A percentile compares a stretch with the other conserved stretches of the same genome.
Conservation (phyloP, 2,329 filamentous ascomycete genomes). For the Neofusicoccum sp. region DNA sequence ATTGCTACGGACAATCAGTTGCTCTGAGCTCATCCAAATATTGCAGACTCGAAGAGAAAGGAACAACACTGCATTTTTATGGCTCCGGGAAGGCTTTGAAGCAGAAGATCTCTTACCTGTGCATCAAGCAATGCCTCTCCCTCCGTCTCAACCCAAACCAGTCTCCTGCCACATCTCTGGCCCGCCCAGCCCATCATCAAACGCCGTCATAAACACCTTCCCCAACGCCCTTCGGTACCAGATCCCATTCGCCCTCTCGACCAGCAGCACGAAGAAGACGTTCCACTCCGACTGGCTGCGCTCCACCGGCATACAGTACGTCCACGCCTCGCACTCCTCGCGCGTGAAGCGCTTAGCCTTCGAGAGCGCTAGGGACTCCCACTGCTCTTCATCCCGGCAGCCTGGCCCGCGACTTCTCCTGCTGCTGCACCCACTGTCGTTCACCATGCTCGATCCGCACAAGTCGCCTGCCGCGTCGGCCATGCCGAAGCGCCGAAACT, state of each 20-base stretch:
- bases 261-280: slow-evolving; percentile 34
- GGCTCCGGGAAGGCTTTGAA: no score
- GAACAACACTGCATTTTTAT: no score
- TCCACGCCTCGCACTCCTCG: slow-evolving; percentile 34
- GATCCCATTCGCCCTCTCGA: slow-evolving; percentile 23
- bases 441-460: slow-evolving; percentile 33
- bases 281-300: slow-evolving; percentile 34
- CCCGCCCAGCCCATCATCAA: slow-evolving; percentile 18
- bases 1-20: no score
- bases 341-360: slow-evolving; percentile 35
- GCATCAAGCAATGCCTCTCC: no score
- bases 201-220: slow-evolving; percentile 35
- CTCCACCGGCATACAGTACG: slow-evolving; percentile 36
- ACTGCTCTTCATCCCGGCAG: slow-evolving; percentile 8
- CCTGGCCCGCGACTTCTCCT: background rate
- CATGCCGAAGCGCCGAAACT: slow-evolving; percentile 28
- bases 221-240: slow-evolving; percentile 33
- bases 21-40: no score
- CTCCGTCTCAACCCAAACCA: no score
- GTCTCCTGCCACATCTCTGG: slow-evolving; percentile 27
- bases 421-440: background rate
- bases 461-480: slow-evolving; percentile 30
- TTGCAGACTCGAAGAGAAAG: no score
- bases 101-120: no score
- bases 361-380: slow-evolving; percentile 35